Percentiles rank a stretch among this genome's conserved stretches.
These are phyloP conservation scores for Leccinum subspadiceum DNA, from an alignment of 1,284 basidiomycete genomes.

Conservation along the genomic window DNA sequence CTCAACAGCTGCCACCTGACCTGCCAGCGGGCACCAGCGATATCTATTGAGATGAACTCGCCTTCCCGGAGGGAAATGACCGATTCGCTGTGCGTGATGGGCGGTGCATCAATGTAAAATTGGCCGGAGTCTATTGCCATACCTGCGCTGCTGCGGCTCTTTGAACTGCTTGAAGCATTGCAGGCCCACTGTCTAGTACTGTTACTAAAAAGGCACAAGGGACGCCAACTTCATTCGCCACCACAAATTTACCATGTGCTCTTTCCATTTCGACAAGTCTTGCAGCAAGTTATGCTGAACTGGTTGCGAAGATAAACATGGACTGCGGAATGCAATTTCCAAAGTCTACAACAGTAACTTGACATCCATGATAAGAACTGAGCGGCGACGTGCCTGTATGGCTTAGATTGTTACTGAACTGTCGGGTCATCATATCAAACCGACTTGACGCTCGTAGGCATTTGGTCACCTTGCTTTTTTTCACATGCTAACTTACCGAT, in stretches of 20 bases:
- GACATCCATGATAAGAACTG: not conserved
- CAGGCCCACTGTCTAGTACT: not conserved
- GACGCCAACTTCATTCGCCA: not conserved
- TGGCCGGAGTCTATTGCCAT: too few relatives aligned
- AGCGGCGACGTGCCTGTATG: too few relatives aligned
- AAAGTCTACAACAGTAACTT: not conserved
- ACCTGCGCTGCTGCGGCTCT: not conserved
- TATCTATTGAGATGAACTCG: not conserved
- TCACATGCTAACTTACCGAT: too few relatives aligned
- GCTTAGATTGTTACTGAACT: too few relatives aligned
- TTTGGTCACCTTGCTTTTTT: too few relatives aligned
- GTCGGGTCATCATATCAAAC: too few relatives aligned
- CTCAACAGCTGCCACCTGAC: not conserved
- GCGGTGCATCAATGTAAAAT: too few relatives aligned
- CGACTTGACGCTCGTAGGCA: too few relatives aligned
- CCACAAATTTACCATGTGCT: not conserved
- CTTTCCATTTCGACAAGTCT: not conserved
- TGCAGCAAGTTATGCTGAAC: not conserved
- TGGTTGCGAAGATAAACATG: not conserved
- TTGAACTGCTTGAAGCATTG: not conserved
- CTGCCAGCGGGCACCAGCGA: not conserved
- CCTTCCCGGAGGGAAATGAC: not conserved
- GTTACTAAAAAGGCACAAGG: not conserved
- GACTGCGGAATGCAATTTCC: not conserved
- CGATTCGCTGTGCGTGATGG: not conserved